Evolutionary conservation across 495 filamentous ascomycete genomes (phyloP).

Genomic region (Hypomontagnella submonticulosa): DNA sequence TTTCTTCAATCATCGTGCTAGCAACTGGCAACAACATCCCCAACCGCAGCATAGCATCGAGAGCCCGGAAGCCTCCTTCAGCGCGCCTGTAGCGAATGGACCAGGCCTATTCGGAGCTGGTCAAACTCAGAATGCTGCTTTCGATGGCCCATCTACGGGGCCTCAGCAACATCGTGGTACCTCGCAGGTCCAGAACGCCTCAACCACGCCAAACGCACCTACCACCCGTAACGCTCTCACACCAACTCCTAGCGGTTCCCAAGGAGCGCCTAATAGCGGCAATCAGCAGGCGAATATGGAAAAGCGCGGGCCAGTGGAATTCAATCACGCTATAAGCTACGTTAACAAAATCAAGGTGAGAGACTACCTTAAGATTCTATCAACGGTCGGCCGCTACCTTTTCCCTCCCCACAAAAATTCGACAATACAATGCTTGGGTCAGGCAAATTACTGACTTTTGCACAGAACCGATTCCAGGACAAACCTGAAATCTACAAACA

Average conservation of each 20-base stretch:
- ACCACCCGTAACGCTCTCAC: conserved; percentile 61
- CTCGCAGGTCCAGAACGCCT: conserved; percentile 75
- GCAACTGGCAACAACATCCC: conserved; percentile 62
- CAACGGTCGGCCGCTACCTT: conserved; percentile 3
- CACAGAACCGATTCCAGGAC: conserved; percentile 90
- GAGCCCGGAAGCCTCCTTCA: conserved; percentile 65
- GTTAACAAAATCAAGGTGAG: conserved; percentile 99
- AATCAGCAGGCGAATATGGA: conserved; percentile 71
- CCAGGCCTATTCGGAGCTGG: conserved; percentile 56
- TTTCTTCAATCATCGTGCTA: conserved; percentile 52
- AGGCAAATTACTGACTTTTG: conserved; percentile 28
- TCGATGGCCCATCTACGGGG: conserved; percentile 63
- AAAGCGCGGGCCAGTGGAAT: conserved; percentile 95
- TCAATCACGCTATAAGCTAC: conserved; percentile 99
- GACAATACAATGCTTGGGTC: neutral
- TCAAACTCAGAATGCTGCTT: conserved; percentile 56
- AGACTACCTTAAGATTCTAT: neutral
- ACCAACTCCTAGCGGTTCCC: conserved; percentile 59
- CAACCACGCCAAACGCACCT: conserved; percentile 52
- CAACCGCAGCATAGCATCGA: conserved; percentile 68
- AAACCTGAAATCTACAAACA: conserved; percentile 99
- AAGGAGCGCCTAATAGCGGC: conserved; percentile 55
- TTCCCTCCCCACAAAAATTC: conserved; percentile 34
- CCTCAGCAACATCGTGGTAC: conserved; percentile 84
- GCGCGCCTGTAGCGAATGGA: conserved; percentile 59